These are phyloP conservation scores for Penicillium psychrosexuale DNA, from an alignment of 2,329 filamentous ascomycete genomes.

Conservation along the genomic window DNA sequence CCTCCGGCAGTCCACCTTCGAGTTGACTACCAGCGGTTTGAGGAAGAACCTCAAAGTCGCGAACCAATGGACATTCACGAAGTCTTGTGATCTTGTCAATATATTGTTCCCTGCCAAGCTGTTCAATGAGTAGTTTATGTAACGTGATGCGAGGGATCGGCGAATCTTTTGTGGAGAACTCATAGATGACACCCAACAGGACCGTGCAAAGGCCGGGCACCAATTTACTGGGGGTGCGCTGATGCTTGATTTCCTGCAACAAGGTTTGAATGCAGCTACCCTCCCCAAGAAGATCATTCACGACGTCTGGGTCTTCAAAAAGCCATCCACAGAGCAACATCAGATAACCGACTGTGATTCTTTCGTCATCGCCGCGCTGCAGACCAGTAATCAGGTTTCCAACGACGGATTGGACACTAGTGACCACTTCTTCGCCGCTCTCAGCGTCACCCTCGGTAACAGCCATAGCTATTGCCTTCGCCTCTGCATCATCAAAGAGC, in stretches of 20 bases:
- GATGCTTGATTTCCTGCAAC: constrained; percentile 68
- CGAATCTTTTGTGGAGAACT: constrained; percentile 97
- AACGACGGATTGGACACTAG: constrained; percentile 82
- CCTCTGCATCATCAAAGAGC: constrained; percentile 72
- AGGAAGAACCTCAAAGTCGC: constrained; percentile 84
- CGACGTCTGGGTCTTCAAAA: constrained; percentile 85
- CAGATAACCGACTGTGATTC: constrained; percentile 77
- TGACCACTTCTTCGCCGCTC: constrained; percentile 90
- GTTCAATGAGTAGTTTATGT: constrained; percentile 71
- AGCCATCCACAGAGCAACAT: constrained; percentile 88
- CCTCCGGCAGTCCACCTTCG: constrained; percentile 64
- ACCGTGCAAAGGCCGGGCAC: constrained; percentile 80
- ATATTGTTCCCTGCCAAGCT: constrained; percentile 82
- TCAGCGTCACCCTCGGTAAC: constrained; percentile 87
- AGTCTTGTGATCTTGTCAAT: constrained; percentile 76
- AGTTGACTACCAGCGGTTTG: constrained; percentile 60
- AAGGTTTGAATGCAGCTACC: constrained; percentile 88
- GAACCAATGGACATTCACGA: constrained; percentile 71
- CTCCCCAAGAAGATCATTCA: constrained; percentile 89
- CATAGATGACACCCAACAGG: constrained; percentile 83
- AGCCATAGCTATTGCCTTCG: constrained; percentile 74
- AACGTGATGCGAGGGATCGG: constrained; percentile 78
- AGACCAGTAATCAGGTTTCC: constrained; percentile 81
- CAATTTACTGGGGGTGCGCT: constrained; percentile 59
- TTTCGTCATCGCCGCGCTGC: constrained; percentile 71